phyloP scores from a whole-genome alignment of 176 grass and related monocot species.

The Oryza australiensis region DNA sequence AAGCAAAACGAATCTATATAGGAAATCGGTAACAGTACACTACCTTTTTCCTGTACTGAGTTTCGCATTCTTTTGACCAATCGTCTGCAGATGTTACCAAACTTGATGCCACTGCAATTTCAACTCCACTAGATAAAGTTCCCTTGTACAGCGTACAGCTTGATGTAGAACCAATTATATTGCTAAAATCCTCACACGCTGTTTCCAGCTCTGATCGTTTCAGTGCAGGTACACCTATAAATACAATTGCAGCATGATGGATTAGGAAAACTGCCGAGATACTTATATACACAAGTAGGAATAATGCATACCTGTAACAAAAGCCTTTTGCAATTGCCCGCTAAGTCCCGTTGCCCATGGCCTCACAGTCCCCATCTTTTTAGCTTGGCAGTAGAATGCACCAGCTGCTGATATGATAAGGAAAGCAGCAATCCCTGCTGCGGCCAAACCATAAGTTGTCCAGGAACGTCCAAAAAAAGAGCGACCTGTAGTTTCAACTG shows the following conservation, averaged over 20 bases:
- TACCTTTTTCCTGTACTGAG: conserved; percentile 84
- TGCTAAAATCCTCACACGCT: conserved; percentile 91
- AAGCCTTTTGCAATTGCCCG: conserved; percentile 85
- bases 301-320: conserved; percentile 72
- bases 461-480: conserved; percentile 25
- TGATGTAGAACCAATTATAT: conserved; percentile 67
- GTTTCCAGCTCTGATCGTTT: conserved; percentile 74
- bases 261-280: conserved; percentile 9
- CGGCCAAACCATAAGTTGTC: conserved; percentile 37
- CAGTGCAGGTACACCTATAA: conserved; percentile 70
- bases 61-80: conserved; percentile 86
- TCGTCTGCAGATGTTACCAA: conserved; percentile 49
- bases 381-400: conserved; percentile 52
- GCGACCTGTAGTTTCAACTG: conserved; percentile 19
- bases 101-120: conserved; percentile 66
- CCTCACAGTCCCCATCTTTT: conserved; percentile 64
- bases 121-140: conserved; percentile 88
- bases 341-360: conserved; percentile 94
- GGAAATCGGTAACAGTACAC: not conserved
- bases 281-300: conserved; percentile 3
- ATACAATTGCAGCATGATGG: conserved; percentile 28
- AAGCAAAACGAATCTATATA: conserved; percentile 8
- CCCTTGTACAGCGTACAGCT: conserved; percentile 83
- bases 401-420: conserved; percentile 47
- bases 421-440: conserved; percentile 41